These are phyloP conservation scores for Jatropha multifida DNA, from an alignment of 441 rosid genomes.

Conservation along the genomic window DNA sequence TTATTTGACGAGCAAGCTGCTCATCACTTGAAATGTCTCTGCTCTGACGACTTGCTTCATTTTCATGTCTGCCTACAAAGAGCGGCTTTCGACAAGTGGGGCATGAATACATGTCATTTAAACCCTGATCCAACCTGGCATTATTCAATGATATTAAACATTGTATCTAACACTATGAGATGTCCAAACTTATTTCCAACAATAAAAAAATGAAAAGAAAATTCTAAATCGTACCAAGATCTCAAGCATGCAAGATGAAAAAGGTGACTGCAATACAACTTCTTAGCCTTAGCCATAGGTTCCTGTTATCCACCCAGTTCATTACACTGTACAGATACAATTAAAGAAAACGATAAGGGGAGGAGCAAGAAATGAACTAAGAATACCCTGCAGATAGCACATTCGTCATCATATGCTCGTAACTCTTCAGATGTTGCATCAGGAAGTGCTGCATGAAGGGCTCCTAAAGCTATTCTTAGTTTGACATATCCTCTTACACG, in stretches of 20 bases:
- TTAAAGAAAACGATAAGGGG: conserved; percentile 14
- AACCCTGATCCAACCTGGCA: conserved; percentile 99
- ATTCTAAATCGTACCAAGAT: conserved; percentile 68
- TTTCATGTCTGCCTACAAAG: conserved; percentile 67
- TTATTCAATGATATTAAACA: conserved; percentile 23
- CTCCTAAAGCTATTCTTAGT: conserved; percentile 77
- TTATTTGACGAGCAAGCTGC: conserved; percentile 76
- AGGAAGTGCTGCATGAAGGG: conserved; percentile 99
- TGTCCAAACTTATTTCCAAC: conserved; percentile 16
- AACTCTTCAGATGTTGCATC: conserved; percentile 95
- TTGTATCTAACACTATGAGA: conserved; percentile 22
- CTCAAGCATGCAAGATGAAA: conserved; percentile 98
- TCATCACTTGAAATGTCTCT: conserved; percentile 66
- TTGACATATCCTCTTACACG: conserved; percentile 86
- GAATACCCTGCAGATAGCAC: conserved; percentile 98
- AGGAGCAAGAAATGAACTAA: conserved; percentile 12
- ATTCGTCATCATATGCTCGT: conserved; percentile 90
- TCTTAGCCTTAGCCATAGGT: conserved; percentile 99
- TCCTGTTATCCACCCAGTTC: conserved; percentile 58
- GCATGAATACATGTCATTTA: conserved; percentile 85
- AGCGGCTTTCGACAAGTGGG: conserved; percentile 99
- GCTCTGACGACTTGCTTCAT: conserved; percentile 45
- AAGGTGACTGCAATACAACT: conserved; percentile 86
- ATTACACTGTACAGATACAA: conserved; percentile 23
- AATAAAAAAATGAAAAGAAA: conserved; percentile 14